Evolutionary conservation across 2,329 filamentous ascomycete genomes (phyloP).

Genomic region (Phyllosticta citribraziliensis): DNA sequence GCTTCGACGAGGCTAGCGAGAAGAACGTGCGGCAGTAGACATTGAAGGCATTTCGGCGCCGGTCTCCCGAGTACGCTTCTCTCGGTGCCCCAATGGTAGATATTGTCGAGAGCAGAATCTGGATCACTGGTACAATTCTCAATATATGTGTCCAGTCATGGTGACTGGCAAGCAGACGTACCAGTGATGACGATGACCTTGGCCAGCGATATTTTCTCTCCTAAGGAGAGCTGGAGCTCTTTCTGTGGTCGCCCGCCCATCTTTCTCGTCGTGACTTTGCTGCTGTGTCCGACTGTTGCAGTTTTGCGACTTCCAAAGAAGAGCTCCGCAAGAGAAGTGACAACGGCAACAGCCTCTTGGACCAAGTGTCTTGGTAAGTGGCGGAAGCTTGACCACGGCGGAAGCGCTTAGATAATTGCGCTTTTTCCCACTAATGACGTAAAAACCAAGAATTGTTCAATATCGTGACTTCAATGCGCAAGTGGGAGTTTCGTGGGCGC

Average conservation of each 20-base stretch:
- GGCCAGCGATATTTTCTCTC: not conserved
- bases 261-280: not conserved
- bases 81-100: not conserved
- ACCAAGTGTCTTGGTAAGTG: too few relatives aligned
- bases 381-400: too few relatives aligned
- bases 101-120: not conserved
- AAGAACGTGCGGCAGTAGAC: not conserved
- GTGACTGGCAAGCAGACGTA: not conserved
- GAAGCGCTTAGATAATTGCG: not conserved
- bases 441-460: not conserved
- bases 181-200: not conserved
- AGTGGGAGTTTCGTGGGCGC: not conserved
- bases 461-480: not conserved
- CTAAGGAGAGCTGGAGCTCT: not conserved
- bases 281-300: not conserved
- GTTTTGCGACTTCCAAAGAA: not conserved
- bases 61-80: not conserved
- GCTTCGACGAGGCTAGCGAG: not conserved
- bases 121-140: not conserved
- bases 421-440: not conserved
- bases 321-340: not conserved
- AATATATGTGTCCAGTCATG: not conserved
- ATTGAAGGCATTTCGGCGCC: not conserved
- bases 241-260: not conserved
- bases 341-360: not conserved